Percentiles rank a stretch among this genome's conserved stretches.
These are phyloP conservation scores for Sindora glabra DNA, from an alignment of 306 rosid genomes.

Conservation along the genomic window DNA sequence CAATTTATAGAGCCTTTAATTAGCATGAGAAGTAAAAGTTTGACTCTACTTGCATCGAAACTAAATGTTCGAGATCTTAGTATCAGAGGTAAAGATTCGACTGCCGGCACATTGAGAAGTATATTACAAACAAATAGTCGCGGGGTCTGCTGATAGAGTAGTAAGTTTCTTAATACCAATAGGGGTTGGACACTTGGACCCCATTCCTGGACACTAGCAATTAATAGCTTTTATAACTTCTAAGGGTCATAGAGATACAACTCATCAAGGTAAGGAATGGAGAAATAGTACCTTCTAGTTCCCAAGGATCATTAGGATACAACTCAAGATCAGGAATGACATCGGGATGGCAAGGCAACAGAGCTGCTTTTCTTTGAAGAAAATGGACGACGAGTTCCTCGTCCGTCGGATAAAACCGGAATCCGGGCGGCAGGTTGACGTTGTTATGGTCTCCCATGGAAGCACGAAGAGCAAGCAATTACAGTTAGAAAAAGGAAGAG, in stretches of 20 bases:
- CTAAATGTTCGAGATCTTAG: too few relatives aligned
- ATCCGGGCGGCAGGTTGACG: conserved; percentile 86
- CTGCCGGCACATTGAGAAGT: too few relatives aligned
- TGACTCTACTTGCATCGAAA: too few relatives aligned
- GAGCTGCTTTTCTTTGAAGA: conserved; percentile 80
- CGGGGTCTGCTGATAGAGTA: too few relatives aligned
- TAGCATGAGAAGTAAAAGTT: too few relatives aligned
- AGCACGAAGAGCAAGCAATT: neutral
- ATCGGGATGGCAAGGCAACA: conserved; percentile 87
- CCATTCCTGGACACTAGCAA: too few relatives aligned
- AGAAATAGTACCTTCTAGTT: conserved; percentile 47
- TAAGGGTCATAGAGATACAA: neutral
- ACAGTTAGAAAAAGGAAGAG: neutral
- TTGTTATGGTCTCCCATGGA: conserved; percentile 48
- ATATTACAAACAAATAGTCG: too few relatives aligned
- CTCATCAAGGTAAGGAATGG: neutral
- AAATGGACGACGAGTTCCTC: conserved; percentile 94
- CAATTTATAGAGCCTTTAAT: too few relatives aligned
- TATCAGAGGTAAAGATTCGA: too few relatives aligned
- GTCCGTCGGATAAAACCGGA: conserved; percentile 77
- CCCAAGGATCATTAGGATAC: conserved; percentile 83
- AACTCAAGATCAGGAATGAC: conserved; percentile 95
- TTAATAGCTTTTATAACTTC: too few relatives aligned
- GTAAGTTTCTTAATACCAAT: too few relatives aligned
- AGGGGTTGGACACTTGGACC: too few relatives aligned